Evolutionary conservation across 1,284 basidiomycete genomes (phyloP), one percentile per base, ranked within the genome.

Genomic region (Ceratobasidium sp.): DNA sequence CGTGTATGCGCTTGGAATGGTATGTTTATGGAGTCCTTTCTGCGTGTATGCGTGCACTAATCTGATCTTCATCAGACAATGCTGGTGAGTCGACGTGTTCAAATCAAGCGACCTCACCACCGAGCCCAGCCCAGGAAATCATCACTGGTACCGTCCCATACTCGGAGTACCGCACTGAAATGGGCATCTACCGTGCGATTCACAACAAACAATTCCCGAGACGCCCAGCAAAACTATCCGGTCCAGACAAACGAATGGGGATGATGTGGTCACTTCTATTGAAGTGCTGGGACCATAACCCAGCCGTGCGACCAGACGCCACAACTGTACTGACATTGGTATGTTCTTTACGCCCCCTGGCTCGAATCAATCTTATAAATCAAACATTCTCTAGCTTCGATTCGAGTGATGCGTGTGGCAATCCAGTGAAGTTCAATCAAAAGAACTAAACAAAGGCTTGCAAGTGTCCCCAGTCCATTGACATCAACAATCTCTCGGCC

Each of bases 1-100:
- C 35, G 55, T 58, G 11, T 58, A 38, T 18, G 13, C 55, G 9
- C 55, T 58, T 18, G 55, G 55, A 41, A 58, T 58, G 55, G 55
- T 58, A 26, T 6, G 55, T 38, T n/a, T 38, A 7, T 41, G 8
- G 9, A n/a, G 8, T 18, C 4, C 26, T 35, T 11, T 58, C 3
- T 21, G 35, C 4, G 11, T 38, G 11, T 38, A 38, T 11, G n/a
- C n/a, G n/a, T n/a, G n/a, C n/a, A n/a, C 35, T 11, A 38, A 38
- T 4, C 11, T 58, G 26, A 58, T 21, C 7, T 7, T n/a, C 30
- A 38, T 7, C 28, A 58, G 55, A 58, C 55, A 6, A 58, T 41
- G 2, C 32, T 58, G 6, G 55, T 58, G n/a, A 18, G 55, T 38
- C 21, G 13, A 38, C 11, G 11, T 5, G 6, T 5, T 38, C 35